phyloP scores from a whole-genome alignment of 192 early-diverging fungal genomes.

The Lunasporangiospora selenospora region DNA sequence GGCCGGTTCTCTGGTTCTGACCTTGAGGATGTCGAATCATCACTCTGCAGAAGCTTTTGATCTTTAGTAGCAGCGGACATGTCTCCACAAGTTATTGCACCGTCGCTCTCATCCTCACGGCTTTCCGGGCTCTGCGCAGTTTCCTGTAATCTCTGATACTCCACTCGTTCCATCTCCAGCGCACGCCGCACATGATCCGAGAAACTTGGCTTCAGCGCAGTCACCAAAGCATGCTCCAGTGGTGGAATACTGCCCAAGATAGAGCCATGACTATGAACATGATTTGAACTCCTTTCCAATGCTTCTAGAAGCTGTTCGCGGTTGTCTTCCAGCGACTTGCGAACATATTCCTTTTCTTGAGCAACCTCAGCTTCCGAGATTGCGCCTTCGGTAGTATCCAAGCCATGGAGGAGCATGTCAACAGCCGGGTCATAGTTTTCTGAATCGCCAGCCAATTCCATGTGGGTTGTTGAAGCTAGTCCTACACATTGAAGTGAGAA shows the following conservation, averaged over 20 bases:
- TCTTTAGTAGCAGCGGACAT: not conserved
- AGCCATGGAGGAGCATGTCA: conserved; percentile 15
- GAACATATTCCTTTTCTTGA: conserved; percentile 18
- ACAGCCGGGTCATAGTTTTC: conserved; percentile 30
- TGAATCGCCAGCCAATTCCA: conserved; percentile 40
- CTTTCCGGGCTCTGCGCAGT: too few species aligned
- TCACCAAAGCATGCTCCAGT: not conserved
- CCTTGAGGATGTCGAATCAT: not conserved
- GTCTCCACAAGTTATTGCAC: too few species aligned
- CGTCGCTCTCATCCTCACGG: too few species aligned
- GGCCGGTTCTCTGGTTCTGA: not conserved
- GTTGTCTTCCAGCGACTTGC: conserved; percentile 26
- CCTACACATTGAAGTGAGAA: conserved; percentile 36
- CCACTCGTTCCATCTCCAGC: not conserved
- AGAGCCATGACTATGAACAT: too few species aligned
- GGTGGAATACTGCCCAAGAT: not conserved
- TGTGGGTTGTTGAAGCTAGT: conserved; percentile 37
- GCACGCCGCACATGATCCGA: not conserved
- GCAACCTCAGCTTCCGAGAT: conserved; percentile 15
- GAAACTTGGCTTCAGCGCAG: not conserved
- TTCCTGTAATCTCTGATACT: too few species aligned
- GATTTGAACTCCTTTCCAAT: not conserved
- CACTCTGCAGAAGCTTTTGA: not conserved
- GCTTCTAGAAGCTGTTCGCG: not conserved
- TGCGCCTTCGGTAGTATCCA: conserved; percentile 10